Evolutionary conservation across 1,284 basidiomycete genomes (phyloP).

Genomic region (Meira nashicola): DNA sequence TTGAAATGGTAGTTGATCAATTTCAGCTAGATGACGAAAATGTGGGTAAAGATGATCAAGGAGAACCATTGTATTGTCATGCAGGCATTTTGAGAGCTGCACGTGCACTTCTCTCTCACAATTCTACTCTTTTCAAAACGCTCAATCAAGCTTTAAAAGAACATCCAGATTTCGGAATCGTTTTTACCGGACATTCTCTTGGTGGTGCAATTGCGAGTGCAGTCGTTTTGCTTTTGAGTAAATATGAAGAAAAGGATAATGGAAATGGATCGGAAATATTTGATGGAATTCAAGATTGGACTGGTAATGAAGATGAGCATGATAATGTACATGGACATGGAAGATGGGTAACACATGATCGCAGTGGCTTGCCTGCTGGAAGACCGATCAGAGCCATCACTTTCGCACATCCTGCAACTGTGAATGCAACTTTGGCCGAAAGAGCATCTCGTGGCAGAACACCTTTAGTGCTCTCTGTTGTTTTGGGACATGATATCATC

Average conservation of each 20-base stretch:
- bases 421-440: conserved; percentile 34
- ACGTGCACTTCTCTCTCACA: conserved; percentile 33
- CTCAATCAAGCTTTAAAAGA: conserved; percentile 37
- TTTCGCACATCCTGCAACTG: conserved; percentile 49
- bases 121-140: conserved; percentile 41
- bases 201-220: conserved; percentile 49
- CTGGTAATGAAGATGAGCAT: conserved; percentile 16
- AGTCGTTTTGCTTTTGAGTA: conserved; percentile 40
- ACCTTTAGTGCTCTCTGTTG: conserved; percentile 43
- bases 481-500: conserved; percentile 45
- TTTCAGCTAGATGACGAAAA: conserved; percentile 51
- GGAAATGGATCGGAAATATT: too few relatives aligned
- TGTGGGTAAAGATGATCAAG: conserved; percentile 22
- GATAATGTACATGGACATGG: conserved; percentile 16
- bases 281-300: conserved; percentile 3
- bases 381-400: conserved; percentile 45
- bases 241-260: conserved; percentile 24
- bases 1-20: conserved; percentile 45
- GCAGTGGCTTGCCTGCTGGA: conserved; percentile 37
- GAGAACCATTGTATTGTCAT: conserved; percentile 33
- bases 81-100: conserved; percentile 49
- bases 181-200: conserved; percentile 49
- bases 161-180: conserved; percentile 42
- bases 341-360: conserved; percentile 37
- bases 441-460: conserved; percentile 35